phyloP scores from a whole-genome alignment of 495 filamentous ascomycete genomes.

The Lophiotrema nucula region DNA sequence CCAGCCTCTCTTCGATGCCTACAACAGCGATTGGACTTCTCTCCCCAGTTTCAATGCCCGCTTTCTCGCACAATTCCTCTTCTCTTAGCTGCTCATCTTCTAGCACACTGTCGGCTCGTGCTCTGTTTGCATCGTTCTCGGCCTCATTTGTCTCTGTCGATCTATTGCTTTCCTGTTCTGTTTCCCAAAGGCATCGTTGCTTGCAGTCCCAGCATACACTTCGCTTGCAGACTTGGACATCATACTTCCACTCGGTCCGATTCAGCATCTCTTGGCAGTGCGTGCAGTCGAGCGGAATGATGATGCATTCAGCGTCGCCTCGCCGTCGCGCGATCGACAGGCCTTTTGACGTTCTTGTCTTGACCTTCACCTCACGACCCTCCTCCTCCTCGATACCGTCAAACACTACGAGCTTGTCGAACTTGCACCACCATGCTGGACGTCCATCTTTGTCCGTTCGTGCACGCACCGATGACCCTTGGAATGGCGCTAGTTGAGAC shows the following conservation, averaged over 20 bases:
- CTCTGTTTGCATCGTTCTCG: conserved; percentile 1
- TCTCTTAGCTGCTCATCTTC: conserved; percentile 8
- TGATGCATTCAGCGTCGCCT: conserved; percentile 13
- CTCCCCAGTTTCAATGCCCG: conserved; percentile 9
- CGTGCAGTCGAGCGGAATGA: conserved; percentile 25
- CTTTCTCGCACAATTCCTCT: conserved; percentile 12
- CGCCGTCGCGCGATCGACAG: conserved; percentile 13
- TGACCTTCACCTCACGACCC: conserved; percentile 1
- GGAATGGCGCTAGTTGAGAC: conserved; percentile 3
- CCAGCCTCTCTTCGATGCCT: conserved; percentile 16
- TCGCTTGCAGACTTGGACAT: conserved; percentile 24
- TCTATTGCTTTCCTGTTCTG: neutral
- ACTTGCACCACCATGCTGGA: conserved; percentile 28
- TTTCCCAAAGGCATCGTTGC: conserved; percentile 23
- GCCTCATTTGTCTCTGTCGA: neutral
- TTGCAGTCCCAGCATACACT: conserved; percentile 26
- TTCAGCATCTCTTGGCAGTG: conserved; percentile 28
- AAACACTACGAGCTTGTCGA: conserved; percentile 24
- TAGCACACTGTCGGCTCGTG: conserved; percentile 20
- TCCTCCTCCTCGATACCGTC: conserved; percentile 16
- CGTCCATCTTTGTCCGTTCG: conserved; percentile 9
- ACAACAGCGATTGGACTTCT: conserved; percentile 5
- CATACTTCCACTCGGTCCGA: conserved; percentile 28
- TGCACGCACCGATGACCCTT: conserved; percentile 7
- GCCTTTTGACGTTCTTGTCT: conserved; percentile 20